These are phyloP conservation scores for Trichoderma brevicompactum DNA, from an alignment of 2,329 filamentous ascomycete genomes.

Conservation along the genomic window DNA sequence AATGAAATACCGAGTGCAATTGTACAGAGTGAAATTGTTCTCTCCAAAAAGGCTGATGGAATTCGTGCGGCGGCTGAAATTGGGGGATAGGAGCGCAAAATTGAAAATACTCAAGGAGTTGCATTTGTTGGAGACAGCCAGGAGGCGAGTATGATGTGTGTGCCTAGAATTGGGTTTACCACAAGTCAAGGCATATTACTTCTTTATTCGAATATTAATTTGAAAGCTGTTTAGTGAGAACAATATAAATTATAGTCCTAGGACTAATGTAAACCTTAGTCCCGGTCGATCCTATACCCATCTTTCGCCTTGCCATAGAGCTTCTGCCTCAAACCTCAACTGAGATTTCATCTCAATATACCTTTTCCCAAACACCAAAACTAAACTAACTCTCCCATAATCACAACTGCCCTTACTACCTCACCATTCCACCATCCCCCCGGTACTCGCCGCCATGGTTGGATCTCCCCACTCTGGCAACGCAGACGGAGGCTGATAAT, in stretches of 20 bases:
- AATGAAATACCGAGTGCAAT: not conserved
- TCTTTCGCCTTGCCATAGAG: not conserved
- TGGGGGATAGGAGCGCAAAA: not conserved
- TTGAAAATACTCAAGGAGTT: not conserved
- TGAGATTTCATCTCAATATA: not conserved
- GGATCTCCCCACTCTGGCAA: slow-evolving; percentile 40
- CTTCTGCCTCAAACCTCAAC: not conserved
- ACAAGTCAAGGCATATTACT: not conserved
- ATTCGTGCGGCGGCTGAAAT: not conserved
- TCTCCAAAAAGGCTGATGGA: not conserved
- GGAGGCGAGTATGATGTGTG: no score
- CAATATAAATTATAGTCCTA: no score
- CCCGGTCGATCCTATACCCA: not conserved
- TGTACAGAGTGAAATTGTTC: accelerated
- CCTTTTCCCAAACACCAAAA: not conserved
- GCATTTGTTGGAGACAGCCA: not conserved
- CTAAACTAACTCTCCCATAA: not conserved
- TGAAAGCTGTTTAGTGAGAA: no score
- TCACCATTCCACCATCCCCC: slow-evolving; percentile 36
- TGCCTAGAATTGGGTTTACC: no score
- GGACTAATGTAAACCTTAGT: no score
- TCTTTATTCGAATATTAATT: not conserved
- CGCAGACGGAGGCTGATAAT: slow-evolving; percentile 12
- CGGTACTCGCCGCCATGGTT: slow-evolving; percentile 40
- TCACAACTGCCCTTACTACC: not conserved